Percentiles rank a stretch among this genome's conserved stretches.
Evolutionary conservation across 179 eudicot species (phyloP).

Genomic region (Actinidia polygama): DNA sequence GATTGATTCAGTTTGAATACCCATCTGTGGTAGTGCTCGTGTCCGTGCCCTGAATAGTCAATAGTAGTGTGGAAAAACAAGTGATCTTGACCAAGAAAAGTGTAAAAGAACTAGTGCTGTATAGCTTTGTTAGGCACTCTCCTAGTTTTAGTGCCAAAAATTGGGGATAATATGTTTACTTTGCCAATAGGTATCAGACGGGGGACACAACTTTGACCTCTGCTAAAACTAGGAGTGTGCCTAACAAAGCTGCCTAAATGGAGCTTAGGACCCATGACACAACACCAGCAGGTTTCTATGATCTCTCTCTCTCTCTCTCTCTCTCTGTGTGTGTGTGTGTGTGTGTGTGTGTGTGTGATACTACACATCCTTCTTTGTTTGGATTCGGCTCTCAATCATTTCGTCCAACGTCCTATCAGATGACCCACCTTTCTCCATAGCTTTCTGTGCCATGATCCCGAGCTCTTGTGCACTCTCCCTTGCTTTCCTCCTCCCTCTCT

Average conservation of each 20-base stretch:
- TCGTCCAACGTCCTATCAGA: slow-evolving; percentile 3
- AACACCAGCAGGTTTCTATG: too few species aligned
- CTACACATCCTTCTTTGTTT: background rate
- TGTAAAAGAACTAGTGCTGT: background rate
- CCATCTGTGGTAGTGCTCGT: too few species aligned
- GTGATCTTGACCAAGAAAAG: background rate
- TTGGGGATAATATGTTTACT: background rate
- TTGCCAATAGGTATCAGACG: too few species aligned
- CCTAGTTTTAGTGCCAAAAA: background rate
- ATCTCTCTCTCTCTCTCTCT: too few species aligned
- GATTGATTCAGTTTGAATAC: too few species aligned
- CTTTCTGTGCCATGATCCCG: slow-evolving; percentile 19
- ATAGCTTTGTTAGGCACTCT: background rate
- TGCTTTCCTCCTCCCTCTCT: slow-evolving; percentile 19
- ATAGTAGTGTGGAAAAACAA: background rate
- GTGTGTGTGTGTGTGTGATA: too few species aligned
- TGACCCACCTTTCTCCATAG: slow-evolving; percentile 31
- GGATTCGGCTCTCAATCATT: slow-evolving; percentile 6
- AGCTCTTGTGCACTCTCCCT: slow-evolving; percentile 27
- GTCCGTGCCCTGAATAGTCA: background rate
- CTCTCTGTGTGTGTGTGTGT: too few species aligned
- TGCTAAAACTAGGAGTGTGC: too few species aligned
- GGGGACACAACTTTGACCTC: too few species aligned
- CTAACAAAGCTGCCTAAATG: too few species aligned
- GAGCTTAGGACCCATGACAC: too few species aligned